These are phyloP conservation scores for Camellia granthamiana DNA, from an alignment of 148 eudicot genomes.

Conservation along the genomic window DNA sequence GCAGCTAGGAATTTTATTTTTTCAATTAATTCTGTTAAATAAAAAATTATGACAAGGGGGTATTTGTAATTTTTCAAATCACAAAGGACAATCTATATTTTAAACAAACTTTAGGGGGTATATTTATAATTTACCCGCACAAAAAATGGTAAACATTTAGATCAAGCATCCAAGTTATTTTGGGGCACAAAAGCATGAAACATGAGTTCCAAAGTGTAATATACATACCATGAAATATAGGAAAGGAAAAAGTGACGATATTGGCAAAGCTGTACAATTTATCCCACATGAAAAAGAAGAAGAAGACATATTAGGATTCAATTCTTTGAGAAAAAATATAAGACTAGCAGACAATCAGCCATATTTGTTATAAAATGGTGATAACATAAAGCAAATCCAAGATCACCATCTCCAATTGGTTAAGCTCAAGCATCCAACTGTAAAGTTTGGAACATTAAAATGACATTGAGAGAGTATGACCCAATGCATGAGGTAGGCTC, in stretches of 20 bases:
- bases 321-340: background rate
- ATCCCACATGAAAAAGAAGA: conserved; percentile 1
- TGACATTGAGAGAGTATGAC: background rate
- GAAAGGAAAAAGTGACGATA: conserved; percentile 74
- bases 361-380: background rate
- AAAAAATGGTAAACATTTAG: background rate
- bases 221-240: conserved; percentile 63
- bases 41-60: no score
- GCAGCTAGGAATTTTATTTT: no score
- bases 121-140: background rate
- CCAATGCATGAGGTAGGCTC: no score
- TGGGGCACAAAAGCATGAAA: no score
- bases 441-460: background rate
- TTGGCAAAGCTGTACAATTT: conserved; percentile 57
- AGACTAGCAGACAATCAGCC: background rate
- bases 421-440: background rate
- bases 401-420: background rate
- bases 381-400: background rate
- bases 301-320: conserved; percentile 12
- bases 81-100: no score
- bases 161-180: background rate
- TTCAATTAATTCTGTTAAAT: no score
- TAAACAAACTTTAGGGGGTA: no score
- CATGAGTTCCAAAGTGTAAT: background rate
- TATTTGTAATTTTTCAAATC: no score